Conservation (phyloP, 169 alveolate species). For the Plasmodium ovale region DNA sequence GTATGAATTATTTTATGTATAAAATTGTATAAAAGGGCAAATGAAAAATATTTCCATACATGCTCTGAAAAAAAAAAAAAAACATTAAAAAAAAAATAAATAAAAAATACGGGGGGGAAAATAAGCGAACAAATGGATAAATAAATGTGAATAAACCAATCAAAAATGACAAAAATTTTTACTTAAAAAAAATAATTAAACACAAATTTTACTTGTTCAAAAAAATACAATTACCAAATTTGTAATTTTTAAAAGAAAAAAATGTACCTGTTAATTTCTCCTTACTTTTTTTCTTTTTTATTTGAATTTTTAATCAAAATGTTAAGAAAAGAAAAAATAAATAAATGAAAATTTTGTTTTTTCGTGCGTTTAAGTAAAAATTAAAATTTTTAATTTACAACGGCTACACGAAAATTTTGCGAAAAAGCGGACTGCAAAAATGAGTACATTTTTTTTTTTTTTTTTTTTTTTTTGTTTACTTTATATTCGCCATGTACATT, state of each 20-base stretch:
- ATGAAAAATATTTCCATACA: neutral
- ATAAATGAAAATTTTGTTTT: no score
- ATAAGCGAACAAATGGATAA: neutral
- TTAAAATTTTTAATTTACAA: no score
- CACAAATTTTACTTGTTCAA: neutral
- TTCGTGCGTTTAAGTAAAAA: no score
- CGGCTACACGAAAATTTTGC: no score
- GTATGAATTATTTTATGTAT: neutral
- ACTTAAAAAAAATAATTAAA: neutral
- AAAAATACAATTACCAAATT: constrained; percentile 5
- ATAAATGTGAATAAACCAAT: constrained; percentile 1
- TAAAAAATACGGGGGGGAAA: neutral
- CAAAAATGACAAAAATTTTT: neutral
- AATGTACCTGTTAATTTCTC: neutral
- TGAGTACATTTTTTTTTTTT: no score
- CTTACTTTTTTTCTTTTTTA: no score
- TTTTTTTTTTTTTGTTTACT: no score
- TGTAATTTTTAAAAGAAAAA: neutral
- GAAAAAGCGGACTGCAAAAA: no score
- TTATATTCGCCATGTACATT: no score
- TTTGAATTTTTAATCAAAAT: no score
- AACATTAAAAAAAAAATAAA: no score
- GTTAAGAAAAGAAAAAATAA: no score
- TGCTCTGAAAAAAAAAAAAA: neutral
- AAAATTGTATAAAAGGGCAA: neutral